phyloP scores from a whole-genome alignment of 768 basidiomycete genomes.

The Russula virescens region DNA sequence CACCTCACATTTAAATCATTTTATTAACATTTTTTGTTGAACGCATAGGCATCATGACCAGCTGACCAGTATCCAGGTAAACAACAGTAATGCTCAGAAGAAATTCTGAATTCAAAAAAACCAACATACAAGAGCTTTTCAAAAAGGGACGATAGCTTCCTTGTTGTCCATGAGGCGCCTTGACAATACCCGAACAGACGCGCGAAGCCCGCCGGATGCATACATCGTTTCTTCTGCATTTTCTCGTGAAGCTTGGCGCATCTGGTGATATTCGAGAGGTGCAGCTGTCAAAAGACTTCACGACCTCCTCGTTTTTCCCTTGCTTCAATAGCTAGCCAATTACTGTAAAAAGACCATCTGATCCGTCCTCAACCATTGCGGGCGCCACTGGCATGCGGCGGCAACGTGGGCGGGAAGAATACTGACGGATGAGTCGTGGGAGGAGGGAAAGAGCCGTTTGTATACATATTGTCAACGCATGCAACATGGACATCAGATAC shows the following conservation, averaged over 20 bases:
- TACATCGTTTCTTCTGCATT: conserved; percentile 40
- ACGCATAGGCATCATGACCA: no score
- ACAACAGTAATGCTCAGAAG: no score
- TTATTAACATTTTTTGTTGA: no score
- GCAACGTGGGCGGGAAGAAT: not conserved
- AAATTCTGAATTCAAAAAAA: no score
- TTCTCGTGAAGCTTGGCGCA: conserved; percentile 37
- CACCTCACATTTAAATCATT: no score
- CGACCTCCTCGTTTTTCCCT: not conserved
- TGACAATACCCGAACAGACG: conserved; percentile 34
- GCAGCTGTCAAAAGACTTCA: conserved; percentile 21
- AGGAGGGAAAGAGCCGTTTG: not conserved
- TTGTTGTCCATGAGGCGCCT: conserved; percentile 24
- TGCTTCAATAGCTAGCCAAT: not conserved
- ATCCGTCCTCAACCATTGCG: no score
- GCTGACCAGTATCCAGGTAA: no score
- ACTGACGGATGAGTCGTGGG: not conserved
- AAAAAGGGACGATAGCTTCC: conserved; percentile 20
- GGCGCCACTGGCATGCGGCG: no score
- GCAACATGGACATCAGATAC: conserved; percentile 2
- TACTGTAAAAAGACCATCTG: not conserved
- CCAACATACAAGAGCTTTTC: conserved; percentile 24
- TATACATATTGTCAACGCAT: not conserved
- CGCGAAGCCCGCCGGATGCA: conserved; percentile 35
- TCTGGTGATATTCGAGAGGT: conserved; percentile 38